These are phyloP conservation scores for Chlamydomonas applanata DNA, from an alignment of 139 green algal genomes.

Conservation along the genomic window DNA sequence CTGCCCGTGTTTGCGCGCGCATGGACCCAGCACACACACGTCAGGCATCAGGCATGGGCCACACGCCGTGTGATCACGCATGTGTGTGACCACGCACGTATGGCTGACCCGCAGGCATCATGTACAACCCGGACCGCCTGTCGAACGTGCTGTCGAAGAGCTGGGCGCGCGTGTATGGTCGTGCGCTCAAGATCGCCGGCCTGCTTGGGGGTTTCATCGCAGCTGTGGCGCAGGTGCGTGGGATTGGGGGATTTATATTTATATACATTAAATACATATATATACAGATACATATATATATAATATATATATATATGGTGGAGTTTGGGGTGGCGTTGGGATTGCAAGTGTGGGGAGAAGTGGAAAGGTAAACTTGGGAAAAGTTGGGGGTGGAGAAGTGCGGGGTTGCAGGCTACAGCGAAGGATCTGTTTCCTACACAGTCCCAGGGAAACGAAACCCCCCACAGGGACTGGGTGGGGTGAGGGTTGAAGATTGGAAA, in stretches of 20 bases:
- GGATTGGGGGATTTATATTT: no score
- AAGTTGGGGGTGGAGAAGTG: background rate
- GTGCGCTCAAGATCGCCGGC: constrained; percentile 52
- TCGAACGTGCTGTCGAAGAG: constrained; percentile 41
- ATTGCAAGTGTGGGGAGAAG: no score
- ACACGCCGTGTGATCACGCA: background rate
- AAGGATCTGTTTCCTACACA: background rate
- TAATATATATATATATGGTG: no score
- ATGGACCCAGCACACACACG: background rate
- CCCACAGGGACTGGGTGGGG: background rate
- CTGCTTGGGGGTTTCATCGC: constrained; percentile 70
- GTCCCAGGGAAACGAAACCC: no score
- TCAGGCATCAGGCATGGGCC: background rate
- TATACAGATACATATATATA: no score
- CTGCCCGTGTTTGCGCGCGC: background rate
- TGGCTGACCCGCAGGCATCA: constrained; percentile 18
- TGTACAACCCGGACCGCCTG: constrained; percentile 79
- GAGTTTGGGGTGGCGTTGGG: no score
- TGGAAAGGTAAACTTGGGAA: background rate
- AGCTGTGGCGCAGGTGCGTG: constrained; percentile 23
- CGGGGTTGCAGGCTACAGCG: background rate
- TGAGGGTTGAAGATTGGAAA: background rate
- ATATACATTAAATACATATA: no score
- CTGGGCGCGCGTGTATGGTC: constrained; percentile 52
- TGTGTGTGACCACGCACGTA: background rate